Evolutionary conservation across 306 rosid species (phyloP), one percentile per base, ranked within the genome.

Genomic region (Citrullus mucosospermus): DNA sequence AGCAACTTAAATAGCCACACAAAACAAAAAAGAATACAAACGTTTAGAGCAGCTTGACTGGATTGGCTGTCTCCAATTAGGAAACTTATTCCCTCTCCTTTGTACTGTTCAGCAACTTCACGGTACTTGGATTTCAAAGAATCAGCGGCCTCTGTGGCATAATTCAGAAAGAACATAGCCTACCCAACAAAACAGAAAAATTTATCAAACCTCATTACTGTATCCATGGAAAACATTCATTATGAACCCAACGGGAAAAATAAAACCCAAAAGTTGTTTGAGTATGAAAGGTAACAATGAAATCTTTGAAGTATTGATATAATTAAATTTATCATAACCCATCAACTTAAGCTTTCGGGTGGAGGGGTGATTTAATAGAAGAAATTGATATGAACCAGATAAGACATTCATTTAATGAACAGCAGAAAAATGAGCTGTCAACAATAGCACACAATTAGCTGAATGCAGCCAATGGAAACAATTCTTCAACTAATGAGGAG

Each of bases 101-200:
- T 92, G 81, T 54, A 87, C 82, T 76, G 84, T 87, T 91, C 94
- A 66, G 99, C 99, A 82, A 87, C 83, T 80, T 92, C 91, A 36
- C 78, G 92, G 84, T 88, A 92, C 66, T 83, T 90, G 38, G 91
- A 80, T 85, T 88, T 86, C 11, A 96, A 83, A 59, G 96, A 75
- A 78, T 85, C 97, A 69, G 94, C 86, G 44, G 5, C 82, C 57
- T 86, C 92, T 17, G 78, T n/a, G 14, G 87, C 87, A 85, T 87
- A 86, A 89, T 93, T 89, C 79, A 90, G 69, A 87, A 96, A 96
- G 88, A 96, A n/a, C 98, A 92, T 86, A 18, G 97, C 98, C 99
- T 96, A 72, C 67, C 53, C 78, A 83, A 80, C 81, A 32, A 32
- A 71, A 76, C 77, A 85, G 15, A 17, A 39, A 18, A 17, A 74